phyloP scores from a whole-genome alignment of 306 rosid genomes.

The Pachyrhizus erosus region DNA sequence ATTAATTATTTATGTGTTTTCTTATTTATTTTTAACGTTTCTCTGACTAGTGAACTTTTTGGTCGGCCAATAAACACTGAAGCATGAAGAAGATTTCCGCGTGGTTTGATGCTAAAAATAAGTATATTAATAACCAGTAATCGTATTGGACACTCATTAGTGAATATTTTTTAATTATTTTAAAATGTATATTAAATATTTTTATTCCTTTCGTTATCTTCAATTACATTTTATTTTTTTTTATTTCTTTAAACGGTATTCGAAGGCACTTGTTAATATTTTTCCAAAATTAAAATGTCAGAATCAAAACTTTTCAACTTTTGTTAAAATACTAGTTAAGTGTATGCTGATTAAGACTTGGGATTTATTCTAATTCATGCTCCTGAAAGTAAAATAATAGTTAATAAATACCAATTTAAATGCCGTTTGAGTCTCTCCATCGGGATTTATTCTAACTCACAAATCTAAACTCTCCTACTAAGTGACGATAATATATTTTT shows the following conservation, averaged over 20 bases:
- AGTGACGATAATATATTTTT: too few relatives aligned
- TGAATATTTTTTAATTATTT: background rate
- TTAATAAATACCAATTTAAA: background rate
- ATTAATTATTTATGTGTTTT: background rate
- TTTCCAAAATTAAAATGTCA: background rate
- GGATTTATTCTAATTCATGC: conserved; percentile 23
- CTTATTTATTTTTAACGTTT: background rate
- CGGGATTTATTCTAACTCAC: background rate
- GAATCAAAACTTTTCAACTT: conserved; percentile 21
- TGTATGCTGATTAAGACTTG: conserved; percentile 21
- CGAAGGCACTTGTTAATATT: background rate
- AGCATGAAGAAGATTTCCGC: background rate
- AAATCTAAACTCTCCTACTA: background rate
- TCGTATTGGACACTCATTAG: background rate
- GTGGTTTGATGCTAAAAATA: background rate
- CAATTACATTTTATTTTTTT: background rate
- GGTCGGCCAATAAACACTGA: background rate
- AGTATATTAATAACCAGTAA: background rate
- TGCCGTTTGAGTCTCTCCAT: conserved; percentile 37
- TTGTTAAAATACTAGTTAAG: background rate
- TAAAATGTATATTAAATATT: background rate
- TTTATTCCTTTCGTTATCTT: background rate
- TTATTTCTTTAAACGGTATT: background rate
- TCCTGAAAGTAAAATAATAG: background rate
- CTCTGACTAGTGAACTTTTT: background rate